Evolutionary conservation across 2,329 filamentous ascomycete genomes (phyloP).

Genomic region (Teratosphaeria nubilosa): DNA sequence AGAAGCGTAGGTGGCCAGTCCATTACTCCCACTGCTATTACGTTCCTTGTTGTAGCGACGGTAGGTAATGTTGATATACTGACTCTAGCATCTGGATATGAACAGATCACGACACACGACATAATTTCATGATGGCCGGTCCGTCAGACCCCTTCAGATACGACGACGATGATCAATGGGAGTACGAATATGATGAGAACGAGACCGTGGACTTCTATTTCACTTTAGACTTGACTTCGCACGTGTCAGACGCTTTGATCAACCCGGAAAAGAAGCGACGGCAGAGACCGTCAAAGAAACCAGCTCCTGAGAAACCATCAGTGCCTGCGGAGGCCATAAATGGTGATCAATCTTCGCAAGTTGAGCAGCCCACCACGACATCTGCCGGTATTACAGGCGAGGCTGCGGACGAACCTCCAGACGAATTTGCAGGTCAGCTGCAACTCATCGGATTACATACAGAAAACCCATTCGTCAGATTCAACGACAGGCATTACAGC

Average conservation of each 20-base stretch:
- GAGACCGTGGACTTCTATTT: constrained; percentile 52
- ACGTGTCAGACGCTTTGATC: constrained; percentile 14
- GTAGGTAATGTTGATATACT: not conserved
- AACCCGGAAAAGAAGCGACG: not conserved
- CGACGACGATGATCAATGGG: constrained; percentile 43
- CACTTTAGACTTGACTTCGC: constrained; percentile 46
- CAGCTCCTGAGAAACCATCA: not conserved
- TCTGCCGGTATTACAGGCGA: not conserved
- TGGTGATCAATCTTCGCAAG: not conserved
- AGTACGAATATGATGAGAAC: constrained; percentile 50
- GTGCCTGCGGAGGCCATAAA: not conserved
- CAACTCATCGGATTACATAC: constrained; percentile 80
- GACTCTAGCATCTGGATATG: not conserved
- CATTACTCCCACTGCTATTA: not conserved
- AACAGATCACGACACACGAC: not conserved
- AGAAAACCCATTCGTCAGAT: constrained; percentile 65
- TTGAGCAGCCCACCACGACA: not conserved
- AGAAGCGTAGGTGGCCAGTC: not conserved
- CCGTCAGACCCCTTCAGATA: constrained; percentile 9
- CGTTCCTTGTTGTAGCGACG: not conserved
- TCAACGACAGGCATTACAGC: constrained; percentile 66
- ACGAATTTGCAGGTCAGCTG: constrained; percentile 35
- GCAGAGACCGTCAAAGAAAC: not conserved
- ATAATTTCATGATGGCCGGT: not conserved
- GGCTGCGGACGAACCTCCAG: constrained; percentile 5